Conservation (phyloP, 2,329 filamentous ascomycete species). For the Fusarium sp. region DNA sequence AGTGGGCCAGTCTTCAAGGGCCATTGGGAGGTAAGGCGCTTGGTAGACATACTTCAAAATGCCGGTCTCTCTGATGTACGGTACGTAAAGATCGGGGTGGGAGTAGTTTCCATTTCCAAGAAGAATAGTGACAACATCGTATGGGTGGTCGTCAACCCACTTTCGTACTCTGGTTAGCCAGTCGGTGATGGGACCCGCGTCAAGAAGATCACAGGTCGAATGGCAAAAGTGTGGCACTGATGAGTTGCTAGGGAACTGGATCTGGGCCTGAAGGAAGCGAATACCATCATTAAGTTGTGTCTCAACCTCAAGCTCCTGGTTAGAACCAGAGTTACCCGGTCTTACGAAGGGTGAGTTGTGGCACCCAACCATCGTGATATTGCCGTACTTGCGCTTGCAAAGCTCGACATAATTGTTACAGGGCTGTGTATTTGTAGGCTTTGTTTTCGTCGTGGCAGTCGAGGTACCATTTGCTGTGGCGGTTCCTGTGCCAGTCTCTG, state of each 20-base stretch:
- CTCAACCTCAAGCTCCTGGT: constrained; percentile 75
- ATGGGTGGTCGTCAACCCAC: constrained; percentile 82
- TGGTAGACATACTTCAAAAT: constrained; percentile 78
- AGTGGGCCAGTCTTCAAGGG: constrained; percentile 82
- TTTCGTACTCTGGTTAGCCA: constrained; percentile 75
- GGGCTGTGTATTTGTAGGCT: constrained; percentile 75
- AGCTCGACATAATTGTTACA: constrained; percentile 85
- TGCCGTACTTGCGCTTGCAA: constrained; percentile 80
- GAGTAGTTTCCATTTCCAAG: constrained; percentile 86
- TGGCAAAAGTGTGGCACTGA: constrained; percentile 80
- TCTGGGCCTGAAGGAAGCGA: constrained; percentile 71
- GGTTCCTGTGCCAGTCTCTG: constrained; percentile 49
- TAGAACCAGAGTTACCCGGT: constrained; percentile 76
- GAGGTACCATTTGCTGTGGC: constrained; percentile 49
- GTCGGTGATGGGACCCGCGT: constrained; percentile 79
- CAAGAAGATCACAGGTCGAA: constrained; percentile 81
- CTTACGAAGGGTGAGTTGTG: constrained; percentile 86
- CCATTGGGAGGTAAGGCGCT: constrained; percentile 76
- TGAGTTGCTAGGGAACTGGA: constrained; percentile 64
- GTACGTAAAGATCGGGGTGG: constrained; percentile 69
- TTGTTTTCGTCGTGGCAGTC: constrained; percentile 34
- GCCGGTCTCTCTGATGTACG: constrained; percentile 76
- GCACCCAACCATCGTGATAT: constrained; percentile 80
- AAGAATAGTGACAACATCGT: constrained; percentile 87
- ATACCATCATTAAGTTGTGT: constrained; percentile 82